phyloP scores from a whole-genome alignment of 1,284 basidiomycete species.

The Cryptococcus jaspeensis region DNA sequence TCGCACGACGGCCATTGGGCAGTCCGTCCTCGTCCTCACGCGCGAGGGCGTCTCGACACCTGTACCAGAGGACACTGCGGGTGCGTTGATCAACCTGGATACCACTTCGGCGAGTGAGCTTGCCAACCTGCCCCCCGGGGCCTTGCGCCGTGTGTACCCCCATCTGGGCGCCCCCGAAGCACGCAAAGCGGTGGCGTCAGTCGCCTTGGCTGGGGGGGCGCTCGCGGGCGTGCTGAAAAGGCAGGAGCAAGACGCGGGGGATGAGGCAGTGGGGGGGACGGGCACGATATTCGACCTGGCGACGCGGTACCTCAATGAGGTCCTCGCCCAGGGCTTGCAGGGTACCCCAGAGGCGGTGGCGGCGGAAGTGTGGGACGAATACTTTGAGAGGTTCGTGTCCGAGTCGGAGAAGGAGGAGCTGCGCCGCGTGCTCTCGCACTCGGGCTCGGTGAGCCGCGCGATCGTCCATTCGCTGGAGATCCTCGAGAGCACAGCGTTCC shows the following conservation, averaged over 20 bases:
- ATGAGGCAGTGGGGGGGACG: conserved; percentile 21
- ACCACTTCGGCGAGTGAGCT: conserved; percentile 25
- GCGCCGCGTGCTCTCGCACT: conserved; percentile 26
- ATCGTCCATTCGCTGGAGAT: conserved; percentile 32
- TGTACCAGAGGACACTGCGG: conserved; percentile 64
- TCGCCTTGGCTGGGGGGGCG: conserved; percentile 31
- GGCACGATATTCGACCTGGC: conserved; percentile 37
- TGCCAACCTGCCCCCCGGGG: conserved; percentile 26
- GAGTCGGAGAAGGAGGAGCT: conserved; percentile 24
- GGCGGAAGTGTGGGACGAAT: conserved; percentile 26
- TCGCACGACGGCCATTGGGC: conserved; percentile 21
- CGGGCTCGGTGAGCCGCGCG: conserved; percentile 11
- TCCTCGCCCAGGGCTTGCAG: conserved; percentile 16
- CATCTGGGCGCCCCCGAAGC: conserved; percentile 27
- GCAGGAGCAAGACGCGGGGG: conserved; percentile 20
- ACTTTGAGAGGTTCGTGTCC: conserved; percentile 29
- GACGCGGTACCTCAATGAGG: conserved; percentile 17
- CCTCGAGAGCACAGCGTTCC: conserved; percentile 14
- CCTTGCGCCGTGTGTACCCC: conserved; percentile 28
- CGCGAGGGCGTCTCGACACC: conserved; percentile 70
- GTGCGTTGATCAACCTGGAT: conserved; percentile 54
- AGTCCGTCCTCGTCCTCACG: conserved; percentile 63
- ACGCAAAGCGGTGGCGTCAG: conserved; percentile 24
- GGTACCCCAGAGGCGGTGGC: conserved; percentile 27
- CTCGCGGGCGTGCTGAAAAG: conserved; percentile 17